phyloP scores from a whole-genome alignment of 2,329 filamentous ascomycete genomes.

The Claviceps africana region DNA sequence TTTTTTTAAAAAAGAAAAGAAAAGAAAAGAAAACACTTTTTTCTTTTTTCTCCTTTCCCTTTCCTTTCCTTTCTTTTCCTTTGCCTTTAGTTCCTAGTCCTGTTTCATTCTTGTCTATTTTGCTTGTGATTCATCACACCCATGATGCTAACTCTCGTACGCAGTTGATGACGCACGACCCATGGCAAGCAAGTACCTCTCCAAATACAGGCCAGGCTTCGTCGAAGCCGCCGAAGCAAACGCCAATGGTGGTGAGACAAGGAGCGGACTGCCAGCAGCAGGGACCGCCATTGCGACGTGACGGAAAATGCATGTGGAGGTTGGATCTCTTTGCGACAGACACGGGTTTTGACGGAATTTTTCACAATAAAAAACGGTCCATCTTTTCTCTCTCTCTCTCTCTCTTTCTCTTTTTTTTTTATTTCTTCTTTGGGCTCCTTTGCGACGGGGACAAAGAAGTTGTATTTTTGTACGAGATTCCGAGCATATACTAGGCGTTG shows the following conservation, averaged over 20 bases:
- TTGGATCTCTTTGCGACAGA: background rate
- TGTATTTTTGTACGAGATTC: background rate
- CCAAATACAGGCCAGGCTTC: conserved; percentile 45
- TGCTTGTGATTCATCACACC: background rate
- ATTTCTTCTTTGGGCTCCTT: background rate
- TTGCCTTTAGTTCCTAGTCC: background rate
- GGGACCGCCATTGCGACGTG: conserved; percentile 19
- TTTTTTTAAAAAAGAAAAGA: too few relatives aligned
- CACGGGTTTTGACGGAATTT: background rate
- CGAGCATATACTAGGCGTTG: background rate
- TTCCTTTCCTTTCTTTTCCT: background rate
- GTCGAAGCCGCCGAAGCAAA: conserved; percentile 19
- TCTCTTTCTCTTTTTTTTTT: background rate
- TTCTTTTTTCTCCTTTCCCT: background rate
- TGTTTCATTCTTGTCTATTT: background rate
- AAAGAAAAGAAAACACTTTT: background rate
- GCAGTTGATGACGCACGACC: conserved; percentile 48
- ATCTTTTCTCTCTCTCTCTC: background rate
- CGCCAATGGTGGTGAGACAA: conserved; percentile 10
- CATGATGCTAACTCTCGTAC: background rate
- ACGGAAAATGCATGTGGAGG: background rate
- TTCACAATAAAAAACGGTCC: background rate
- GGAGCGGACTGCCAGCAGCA: conserved; percentile 8
- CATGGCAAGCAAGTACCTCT: conserved; percentile 47
- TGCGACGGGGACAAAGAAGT: background rate